Evolutionary conservation across 73 alveolate species (phyloP).

Genomic region (Paramecium pentaurelia): DNA sequence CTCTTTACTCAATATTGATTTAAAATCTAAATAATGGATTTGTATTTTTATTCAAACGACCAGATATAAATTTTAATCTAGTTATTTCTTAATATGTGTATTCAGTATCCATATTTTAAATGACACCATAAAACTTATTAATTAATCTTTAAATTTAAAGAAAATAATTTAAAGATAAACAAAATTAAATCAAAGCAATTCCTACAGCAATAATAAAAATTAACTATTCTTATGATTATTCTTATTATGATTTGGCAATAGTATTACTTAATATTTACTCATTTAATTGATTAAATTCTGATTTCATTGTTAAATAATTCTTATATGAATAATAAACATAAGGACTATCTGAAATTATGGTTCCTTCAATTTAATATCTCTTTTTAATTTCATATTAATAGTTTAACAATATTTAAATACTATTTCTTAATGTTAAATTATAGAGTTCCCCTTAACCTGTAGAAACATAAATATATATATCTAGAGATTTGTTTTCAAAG

Average conservation of each 20-base stretch:
- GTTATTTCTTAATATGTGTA: neutral
- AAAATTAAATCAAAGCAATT: neutral
- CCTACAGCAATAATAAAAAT: neutral
- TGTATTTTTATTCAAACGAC: neutral
- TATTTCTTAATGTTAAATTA: neutral
- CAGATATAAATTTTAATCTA: neutral
- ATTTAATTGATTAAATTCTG: neutral
- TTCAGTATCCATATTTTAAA: neutral
- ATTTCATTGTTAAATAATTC: neutral
- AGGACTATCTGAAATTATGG: neutral
- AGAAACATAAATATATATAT: neutral
- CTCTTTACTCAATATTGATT: neutral
- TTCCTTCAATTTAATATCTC: neutral
- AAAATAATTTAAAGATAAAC: neutral
- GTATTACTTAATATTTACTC: neutral
- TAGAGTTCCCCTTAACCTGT: neutral
- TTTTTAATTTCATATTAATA: neutral
- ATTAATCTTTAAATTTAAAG: neutral
- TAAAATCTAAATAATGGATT: neutral
- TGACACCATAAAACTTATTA: neutral
- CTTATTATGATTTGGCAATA: neutral
- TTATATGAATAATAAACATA: neutral
- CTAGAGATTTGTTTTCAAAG: neutral
- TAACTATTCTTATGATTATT: neutral
- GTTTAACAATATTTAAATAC: neutral